phyloP scores from a whole-genome alignment of 305 asterid species.

The Fraxinus floribunda region DNA sequence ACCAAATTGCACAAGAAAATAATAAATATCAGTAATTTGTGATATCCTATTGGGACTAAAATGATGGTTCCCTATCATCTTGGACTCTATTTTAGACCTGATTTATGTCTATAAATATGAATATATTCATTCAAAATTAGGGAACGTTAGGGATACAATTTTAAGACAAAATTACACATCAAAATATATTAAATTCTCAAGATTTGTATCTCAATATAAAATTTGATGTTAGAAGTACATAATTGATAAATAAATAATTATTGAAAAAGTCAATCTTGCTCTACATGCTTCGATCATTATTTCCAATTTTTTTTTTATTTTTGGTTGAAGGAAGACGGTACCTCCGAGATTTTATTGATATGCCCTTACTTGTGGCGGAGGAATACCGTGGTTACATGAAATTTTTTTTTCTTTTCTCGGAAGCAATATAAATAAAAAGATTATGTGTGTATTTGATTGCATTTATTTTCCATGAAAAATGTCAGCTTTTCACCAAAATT shows the following conservation, averaged over 20 bases:
- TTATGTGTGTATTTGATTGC: too few species aligned
- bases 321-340: too few species aligned
- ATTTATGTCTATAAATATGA: too few species aligned
- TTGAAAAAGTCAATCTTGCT: background rate
- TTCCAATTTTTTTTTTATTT: background rate
- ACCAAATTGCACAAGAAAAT: background rate
- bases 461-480: too few species aligned
- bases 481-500: too few species aligned
- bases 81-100: background rate
- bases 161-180: background rate
- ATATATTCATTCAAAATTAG: background rate
- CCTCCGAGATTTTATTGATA: too few species aligned
- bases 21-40: background rate
- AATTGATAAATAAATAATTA: too few species aligned
- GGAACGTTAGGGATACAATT: background rate
- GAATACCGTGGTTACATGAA: too few species aligned
- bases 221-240: too few species aligned
- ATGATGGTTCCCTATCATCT: background rate
- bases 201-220: background rate
- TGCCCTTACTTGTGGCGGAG: too few species aligned
- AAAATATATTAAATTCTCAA: background rate
- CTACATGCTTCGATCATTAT: background rate
- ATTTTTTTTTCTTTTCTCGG: background rate
- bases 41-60: background rate
- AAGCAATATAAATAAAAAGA: background rate